Evolutionary conservation across 208 protist species (phyloP), one percentile per base, ranked within the genome.

Genomic region (Crithidia sp.): DNA sequence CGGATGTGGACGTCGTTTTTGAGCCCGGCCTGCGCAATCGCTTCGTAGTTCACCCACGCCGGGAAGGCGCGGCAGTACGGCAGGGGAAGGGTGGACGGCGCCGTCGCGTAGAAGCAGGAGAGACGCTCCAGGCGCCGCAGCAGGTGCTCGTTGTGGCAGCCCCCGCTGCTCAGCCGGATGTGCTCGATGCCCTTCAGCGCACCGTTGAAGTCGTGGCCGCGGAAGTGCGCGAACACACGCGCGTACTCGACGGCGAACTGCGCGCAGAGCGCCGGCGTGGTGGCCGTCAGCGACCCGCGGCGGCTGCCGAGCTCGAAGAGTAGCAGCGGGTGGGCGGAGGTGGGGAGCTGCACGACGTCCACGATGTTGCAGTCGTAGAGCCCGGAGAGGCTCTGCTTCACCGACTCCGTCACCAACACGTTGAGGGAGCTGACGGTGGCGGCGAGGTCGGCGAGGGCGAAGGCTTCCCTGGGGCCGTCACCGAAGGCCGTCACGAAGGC

Each of bases 401-500:
- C 89, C 17, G 89, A 82, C 69, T 96, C 89, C 12, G 92, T 85
- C 6, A 93, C 82, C 10, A 94, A 49, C 14, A 96, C 53, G 57
- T 81, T 79, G 19, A 94, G 86, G 36, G 59, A 82, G 28, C 69
- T 62, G 28, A 90, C 79, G 16, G 67, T 74, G 6, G 89, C 77
- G 16, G 87, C 92, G 13, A 94, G 82, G 44, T 93, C 82, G 4
- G 85, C 81, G 7, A 96, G 62, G 19, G 81, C 73, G 44, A 87
- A 65, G 14, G 86, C 87, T 68, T 93, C 82, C 17, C 85, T 70
- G 10, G 89, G 84, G 6, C 86, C 85, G 13, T 87, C 71, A 9
- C 92, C 92, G 74, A 96, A 96, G 9, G 87, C 89, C 4, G 89
- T 94, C 19, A 80, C 83, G 63, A 93, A 94, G 41, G 92, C 92